Evolutionary conservation across 2,329 filamentous ascomycete species (phyloP), one percentile per base, ranked within the genome.

Genomic region (Ampelomyces quisqualis): DNA sequence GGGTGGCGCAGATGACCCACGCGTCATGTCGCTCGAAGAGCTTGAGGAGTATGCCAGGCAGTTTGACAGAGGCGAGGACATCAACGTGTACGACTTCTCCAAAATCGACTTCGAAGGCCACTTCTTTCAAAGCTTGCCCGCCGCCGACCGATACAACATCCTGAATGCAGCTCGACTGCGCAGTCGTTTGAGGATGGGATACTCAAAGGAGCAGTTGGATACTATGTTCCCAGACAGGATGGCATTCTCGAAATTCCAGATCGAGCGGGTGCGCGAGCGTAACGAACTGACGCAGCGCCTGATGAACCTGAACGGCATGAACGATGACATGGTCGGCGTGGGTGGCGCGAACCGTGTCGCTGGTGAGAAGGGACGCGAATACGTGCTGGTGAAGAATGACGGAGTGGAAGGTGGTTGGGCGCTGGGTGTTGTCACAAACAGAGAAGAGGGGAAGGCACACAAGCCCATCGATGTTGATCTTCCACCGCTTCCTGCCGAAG

Each of bases 61-160:
- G 51, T 97, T 97, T 59, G 82, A 96, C 58, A 82, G 82, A 46
- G 93, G 93, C 39, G 90, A 97, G 68, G 91, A 97, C 64, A 86
- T 97, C 64, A 76, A 76, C 43, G 71, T 77, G 4, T 97, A 97
- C 69, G 91, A 97, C 70, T 98, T 98, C 64, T 94, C 88, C 62
- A 97, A 97, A 70, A 98, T 98, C 57, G 93, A 98, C 64, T 98
- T 97, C 59, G 87, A 97, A 53, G 88, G 90, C 53, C 83, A 91
- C 9, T 98, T 98, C 70, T 98, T 98, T 72, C 81, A 86, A 65
- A 95, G 89, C 64, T 70, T 98, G 42, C 93, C 94, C 0, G 78
- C 90, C 1, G 85, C 85, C 2, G 93, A 98, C 72, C 82, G 91
- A 34, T 98, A 98, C 73, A 97, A 97, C 58, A 98, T 98, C 38